Conservation (phyloP, 169 alveolate genomes). For the Plasmodium malariae region DNA sequence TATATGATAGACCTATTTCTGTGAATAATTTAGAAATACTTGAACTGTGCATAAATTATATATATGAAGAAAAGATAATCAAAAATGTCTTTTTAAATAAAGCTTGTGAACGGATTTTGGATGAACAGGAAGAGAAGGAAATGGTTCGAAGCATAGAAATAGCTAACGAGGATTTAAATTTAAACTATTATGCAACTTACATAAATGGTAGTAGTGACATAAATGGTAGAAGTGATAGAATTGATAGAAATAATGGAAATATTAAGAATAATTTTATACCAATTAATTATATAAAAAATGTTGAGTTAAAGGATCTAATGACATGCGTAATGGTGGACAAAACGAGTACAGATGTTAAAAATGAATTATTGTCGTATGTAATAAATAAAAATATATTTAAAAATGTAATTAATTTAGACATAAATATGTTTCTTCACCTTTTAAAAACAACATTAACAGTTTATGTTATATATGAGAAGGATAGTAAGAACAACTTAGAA, state of each 20-base stretch:
- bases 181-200: slow-evolving; percentile 18
- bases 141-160: slow-evolving; percentile 9
- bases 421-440: slow-evolving; percentile 2
- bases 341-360: background rate
- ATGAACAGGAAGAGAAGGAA: too few species aligned
- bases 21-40: slow-evolving; percentile 56
- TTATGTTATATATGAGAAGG: slow-evolving; percentile 17
- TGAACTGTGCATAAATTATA: slow-evolving; percentile 38
- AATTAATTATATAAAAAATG: slow-evolving; percentile 17
- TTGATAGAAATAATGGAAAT: too few species aligned
- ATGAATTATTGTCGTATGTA: background rate
- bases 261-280: slow-evolving; percentile 4
- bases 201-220: too few species aligned
- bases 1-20: slow-evolving; percentile 3
- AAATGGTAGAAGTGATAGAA: too few species aligned
- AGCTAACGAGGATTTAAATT: slow-evolving; percentile 3
- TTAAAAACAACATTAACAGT: slow-evolving; percentile 3
- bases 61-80: slow-evolving; percentile 42
- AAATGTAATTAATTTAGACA: slow-evolving; percentile 2
- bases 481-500: background rate
- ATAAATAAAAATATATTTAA: background rate
- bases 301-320: background rate
- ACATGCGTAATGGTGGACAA: background rate
- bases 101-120: background rate
- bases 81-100: background rate